Percentiles rank a stretch among this genome's conserved stretches.
Evolutionary conservation across 1,284 basidiomycete genomes (phyloP).

Genomic region (Gomphus bonarii): DNA sequence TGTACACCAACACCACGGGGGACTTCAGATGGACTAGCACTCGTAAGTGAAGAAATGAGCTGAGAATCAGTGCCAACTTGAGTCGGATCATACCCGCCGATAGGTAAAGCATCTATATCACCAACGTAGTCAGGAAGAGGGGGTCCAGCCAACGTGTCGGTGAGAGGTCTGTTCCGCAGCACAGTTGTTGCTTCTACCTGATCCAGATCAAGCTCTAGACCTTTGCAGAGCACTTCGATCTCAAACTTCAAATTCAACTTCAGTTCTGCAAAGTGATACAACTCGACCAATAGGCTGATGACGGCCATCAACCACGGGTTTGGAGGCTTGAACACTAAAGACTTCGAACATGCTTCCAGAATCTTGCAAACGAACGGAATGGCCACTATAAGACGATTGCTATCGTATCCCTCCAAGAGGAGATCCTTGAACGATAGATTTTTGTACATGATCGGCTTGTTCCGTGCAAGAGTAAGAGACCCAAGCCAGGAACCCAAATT

Average conservation of each 20-base stretch:
- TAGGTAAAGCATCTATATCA: conserved; percentile 61
- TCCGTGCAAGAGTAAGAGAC: conserved; percentile 83
- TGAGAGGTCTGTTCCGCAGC: conserved; percentile 58
- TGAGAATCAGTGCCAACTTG: conserved; percentile 37
- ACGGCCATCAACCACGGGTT: conserved; percentile 99
- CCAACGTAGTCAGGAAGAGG: conserved; percentile 60
- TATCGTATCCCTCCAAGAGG: conserved; percentile 91
- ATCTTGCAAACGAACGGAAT: conserved; percentile 99
- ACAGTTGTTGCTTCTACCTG: conserved; percentile 79
- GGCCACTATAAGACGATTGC: conserved; percentile 83
- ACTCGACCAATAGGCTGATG: conserved; percentile 82
- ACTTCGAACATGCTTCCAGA: conserved; percentile 82
- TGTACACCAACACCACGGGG: conserved; percentile 58
- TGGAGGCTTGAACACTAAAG: conserved; percentile 88
- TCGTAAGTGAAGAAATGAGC: conserved; percentile 48
- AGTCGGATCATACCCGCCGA: conserved; percentile 50
- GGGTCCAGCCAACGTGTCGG: conserved; percentile 41
- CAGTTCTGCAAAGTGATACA: conserved; percentile 95
- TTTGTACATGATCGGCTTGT: conserved; percentile 88
- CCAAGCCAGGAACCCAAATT: conserved; percentile 96
- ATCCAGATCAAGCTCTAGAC: conserved; percentile 82
- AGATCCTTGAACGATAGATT: conserved; percentile 96
- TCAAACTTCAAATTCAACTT: conserved; percentile 98
- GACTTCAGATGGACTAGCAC: conserved; percentile 40
- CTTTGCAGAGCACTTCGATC: conserved; percentile 95